A percentile compares a stretch with the other conserved stretches of the same genome.
Conservation (phyloP, 768 basidiomycete genomes). For the Serendipita vermifera region DNA sequence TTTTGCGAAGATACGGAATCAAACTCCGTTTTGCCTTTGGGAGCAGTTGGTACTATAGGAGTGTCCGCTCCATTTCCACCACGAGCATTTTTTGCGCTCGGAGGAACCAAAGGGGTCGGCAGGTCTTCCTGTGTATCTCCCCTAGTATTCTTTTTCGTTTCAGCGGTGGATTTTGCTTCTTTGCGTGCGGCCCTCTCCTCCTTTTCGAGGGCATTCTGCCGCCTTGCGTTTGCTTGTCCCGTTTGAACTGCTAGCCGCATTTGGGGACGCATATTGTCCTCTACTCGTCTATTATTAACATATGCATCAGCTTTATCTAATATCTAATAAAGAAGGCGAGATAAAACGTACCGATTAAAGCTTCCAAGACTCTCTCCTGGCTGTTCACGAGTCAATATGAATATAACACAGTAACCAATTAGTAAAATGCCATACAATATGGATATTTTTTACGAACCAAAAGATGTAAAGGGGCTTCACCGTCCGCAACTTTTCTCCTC, state of each 20-base stretch:
- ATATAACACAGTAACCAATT: slow-evolving; percentile 21
- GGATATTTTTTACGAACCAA: too few species aligned
- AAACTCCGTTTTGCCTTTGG: slow-evolving; percentile 14
- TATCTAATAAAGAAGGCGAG: too few species aligned
- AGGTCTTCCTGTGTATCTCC: too few species aligned
- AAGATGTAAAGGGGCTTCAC: too few species aligned
- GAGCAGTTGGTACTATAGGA: background rate
- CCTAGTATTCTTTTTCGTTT: too few species aligned
- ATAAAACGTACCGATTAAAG: slow-evolving; percentile 60
- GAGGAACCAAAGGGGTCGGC: too few species aligned
- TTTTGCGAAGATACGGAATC: slow-evolving; percentile 33
- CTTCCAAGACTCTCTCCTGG: slow-evolving; percentile 61
- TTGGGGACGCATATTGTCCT: slow-evolving; percentile 30
- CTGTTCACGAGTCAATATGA: too few species aligned
- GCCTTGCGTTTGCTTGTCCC: slow-evolving; percentile 6
- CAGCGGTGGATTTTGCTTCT: too few species aligned
- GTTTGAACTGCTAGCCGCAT: slow-evolving; percentile 31
- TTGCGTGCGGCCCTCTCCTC: background rate
- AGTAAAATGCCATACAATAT: background rate
- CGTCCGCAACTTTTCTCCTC: slow-evolving; percentile 17
- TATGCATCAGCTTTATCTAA: too few species aligned
- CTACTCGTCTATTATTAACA: slow-evolving; percentile 70
- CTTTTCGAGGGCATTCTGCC: background rate
- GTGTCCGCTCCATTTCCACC: too few species aligned
- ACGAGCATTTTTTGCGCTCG: too few species aligned